Base-by-base conservation (phyloP, 306 rosid species). In the Prunus salicina region DNA sequence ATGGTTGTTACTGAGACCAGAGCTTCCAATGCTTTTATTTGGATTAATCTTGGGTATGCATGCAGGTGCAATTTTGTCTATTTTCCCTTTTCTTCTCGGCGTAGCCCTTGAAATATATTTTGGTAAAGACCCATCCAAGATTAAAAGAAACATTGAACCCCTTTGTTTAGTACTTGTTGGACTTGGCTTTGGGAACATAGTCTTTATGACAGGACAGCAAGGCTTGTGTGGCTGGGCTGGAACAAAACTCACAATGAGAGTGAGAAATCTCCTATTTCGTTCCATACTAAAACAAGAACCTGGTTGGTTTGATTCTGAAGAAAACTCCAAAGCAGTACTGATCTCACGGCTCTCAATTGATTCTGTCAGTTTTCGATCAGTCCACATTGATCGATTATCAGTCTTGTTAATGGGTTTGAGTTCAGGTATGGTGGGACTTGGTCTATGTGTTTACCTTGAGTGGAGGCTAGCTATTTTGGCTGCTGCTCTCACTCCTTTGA, bases 151-250 rank as follows among this genome's bases (percentile, higher is more conserved):
- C 47, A 82, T 89, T 28, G 89, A 81, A 15, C 24, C 80, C 43
- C 93, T 95, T 70, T 90, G 96, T 87, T 61, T 92, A 22, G 84
- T 61, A 20, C 79, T 95, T 70, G 87, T 95, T 73, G 92, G 90
- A 51, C 91, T 95, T 71, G 98, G 96, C 47, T 24, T 92, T 73
- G 96, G 98, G 73, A 89, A 90, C 53, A 85, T 92, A 61, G 47
- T 92, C 80, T 78, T 86, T 64, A 88, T 95, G 91, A 95, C 98
- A 50, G 98, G 96, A 27, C 97, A 92, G 12, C 98, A 89, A 90
- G 97, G 97, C 63, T 79, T 95, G 28, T 95, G 98, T 75, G 93
- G 98, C 28, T 88, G 88, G 96, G 98, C 97, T 12, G 96, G 98
- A 78, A 83, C 96, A 80, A 92, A 89, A 82, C 89, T 95, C 34